phyloP scores from a whole-genome alignment of 2,329 filamentous ascomycete species.

The Phialophora verrucosa region DNA sequence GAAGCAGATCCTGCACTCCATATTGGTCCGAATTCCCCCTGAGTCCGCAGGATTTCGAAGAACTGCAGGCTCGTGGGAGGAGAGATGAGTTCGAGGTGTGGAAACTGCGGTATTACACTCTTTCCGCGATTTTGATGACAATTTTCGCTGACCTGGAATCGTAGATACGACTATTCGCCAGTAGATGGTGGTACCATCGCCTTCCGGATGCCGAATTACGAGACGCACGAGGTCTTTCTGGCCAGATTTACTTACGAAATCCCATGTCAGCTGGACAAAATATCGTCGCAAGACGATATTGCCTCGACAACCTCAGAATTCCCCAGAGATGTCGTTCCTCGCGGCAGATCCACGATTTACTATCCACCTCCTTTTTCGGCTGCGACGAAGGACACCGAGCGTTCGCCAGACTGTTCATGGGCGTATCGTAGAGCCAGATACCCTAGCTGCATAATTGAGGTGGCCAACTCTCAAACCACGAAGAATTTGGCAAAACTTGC shows the following conservation, averaged over 20 bases:
- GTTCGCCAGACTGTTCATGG: not conserved
- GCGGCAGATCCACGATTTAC: not conserved
- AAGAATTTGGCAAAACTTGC: slow-evolving; percentile 10
- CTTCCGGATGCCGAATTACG: slow-evolving; percentile 6
- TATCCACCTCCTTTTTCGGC: slow-evolving; percentile 2
- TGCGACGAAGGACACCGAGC: not conserved
- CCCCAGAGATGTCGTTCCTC: not conserved
- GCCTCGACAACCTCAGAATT: slow-evolving; percentile 4
- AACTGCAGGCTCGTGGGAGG: slow-evolving; percentile 9
- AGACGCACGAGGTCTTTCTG: slow-evolving; percentile 12
- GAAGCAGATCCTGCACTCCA: slow-evolving; percentile 6
- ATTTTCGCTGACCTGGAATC: slow-evolving; percentile 10
- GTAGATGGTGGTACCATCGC: not conserved
- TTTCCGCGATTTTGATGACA: slow-evolving; percentile 4
- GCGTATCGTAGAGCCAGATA: not conserved
- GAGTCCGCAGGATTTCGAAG: slow-evolving; percentile 14
- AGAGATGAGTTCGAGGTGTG: slow-evolving; percentile 5
- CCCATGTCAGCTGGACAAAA: not conserved
- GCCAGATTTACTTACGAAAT: not conserved
- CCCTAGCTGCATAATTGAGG: slow-evolving; percentile 13
- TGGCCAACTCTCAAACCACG: slow-evolving; percentile 10
- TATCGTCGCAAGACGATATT: slow-evolving; percentile 10
- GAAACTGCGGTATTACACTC: slow-evolving; percentile 5
- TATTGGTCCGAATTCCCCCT: slow-evolving; percentile 11
- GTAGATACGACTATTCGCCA: slow-evolving; percentile 8